These are phyloP conservation scores for Phytophthora sp. DNA, from an alignment of 352 stramenopile genomes.

Conservation along the genomic window DNA sequence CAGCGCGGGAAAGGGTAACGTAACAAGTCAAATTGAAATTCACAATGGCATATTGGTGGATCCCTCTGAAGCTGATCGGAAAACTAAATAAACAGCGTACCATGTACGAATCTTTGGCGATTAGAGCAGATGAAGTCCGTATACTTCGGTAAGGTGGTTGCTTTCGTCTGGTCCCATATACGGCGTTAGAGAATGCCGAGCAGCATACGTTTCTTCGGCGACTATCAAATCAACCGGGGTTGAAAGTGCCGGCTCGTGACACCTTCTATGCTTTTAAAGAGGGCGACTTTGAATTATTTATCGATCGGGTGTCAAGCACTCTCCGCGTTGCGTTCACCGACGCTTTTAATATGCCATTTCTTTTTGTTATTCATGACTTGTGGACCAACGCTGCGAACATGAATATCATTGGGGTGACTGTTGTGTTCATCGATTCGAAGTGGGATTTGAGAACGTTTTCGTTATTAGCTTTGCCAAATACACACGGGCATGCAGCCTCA, in stretches of 20 bases:
- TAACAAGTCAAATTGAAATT: too few species aligned
- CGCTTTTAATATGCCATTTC: background rate
- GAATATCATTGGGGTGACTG: background rate
- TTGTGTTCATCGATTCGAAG: background rate
- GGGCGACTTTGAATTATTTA: background rate
- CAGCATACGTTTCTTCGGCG: background rate
- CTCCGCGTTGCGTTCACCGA: background rate
- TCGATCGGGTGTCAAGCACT: background rate
- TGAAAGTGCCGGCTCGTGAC: background rate
- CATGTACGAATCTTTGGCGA: background rate
- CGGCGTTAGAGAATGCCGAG: background rate
- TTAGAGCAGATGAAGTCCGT: background rate
- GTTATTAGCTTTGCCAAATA: background rate
- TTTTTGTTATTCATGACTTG: background rate
- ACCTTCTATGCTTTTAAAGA: background rate
- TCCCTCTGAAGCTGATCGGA: too few species aligned
- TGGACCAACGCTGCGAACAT: background rate
- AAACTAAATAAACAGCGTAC: background rate
- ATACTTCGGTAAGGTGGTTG: background rate
- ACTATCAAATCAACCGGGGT: background rate
- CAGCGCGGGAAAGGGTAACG: too few species aligned
- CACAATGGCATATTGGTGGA: too few species aligned
- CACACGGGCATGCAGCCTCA: background rate
- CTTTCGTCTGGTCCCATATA: background rate
- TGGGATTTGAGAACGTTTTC: background rate